Base-by-base conservation (phyloP, 192 early-diverging fungal genomes). In the Coemansia aciculifera region DNA sequence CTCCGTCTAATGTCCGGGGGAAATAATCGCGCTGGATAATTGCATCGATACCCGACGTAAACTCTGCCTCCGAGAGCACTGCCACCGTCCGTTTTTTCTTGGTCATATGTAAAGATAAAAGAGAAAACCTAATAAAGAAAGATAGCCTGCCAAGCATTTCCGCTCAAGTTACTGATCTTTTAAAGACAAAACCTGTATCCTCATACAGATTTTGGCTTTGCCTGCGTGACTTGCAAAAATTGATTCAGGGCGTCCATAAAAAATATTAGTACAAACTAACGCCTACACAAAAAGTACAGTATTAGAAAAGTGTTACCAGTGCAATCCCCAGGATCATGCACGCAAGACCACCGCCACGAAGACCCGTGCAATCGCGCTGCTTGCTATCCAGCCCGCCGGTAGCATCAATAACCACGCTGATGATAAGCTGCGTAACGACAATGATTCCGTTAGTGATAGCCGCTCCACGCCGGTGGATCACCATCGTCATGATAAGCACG, bases 241-340 rank as follows among this genome's bases (percentile, higher is more conserved):
- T 54, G 51, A 13, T 10, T 39, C 24, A 31, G 3, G n/a, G 6
- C 27, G 17, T 44, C 21, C n/a, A 62, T 6, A 23, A 13, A 61
- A n/a, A 64, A 63, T n/a, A 31, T 27, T 9, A 48, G 32, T 23
- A 61, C 36, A 54, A 61, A 67, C 6, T 23, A n/a, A 48, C 42
- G 42, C 42, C 42, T 43, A 49, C 15, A 7, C 42, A 19, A 36
- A 12, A 24, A 34, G 19, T 19, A 34, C 17, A 8, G 17, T 0
- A 36, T 67, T 74, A 83, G 66, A 74, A 83, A 17, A 83, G 65
- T 31, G 80, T 83, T 17, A 83, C 80, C 66, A 83, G 61, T 23
- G 69, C 72, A 74, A 83, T 75, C 32, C 80, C 80, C 62, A 83
- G 72, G 64, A 83, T 75, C 80, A 83, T 83, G 52, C 74, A 77